A percentile compares a stretch with the other conserved stretches of the same genome.
These are phyloP conservation scores for Letharia lupina DNA, from an alignment of 495 filamentous ascomycete species.

Conservation along the genomic window DNA sequence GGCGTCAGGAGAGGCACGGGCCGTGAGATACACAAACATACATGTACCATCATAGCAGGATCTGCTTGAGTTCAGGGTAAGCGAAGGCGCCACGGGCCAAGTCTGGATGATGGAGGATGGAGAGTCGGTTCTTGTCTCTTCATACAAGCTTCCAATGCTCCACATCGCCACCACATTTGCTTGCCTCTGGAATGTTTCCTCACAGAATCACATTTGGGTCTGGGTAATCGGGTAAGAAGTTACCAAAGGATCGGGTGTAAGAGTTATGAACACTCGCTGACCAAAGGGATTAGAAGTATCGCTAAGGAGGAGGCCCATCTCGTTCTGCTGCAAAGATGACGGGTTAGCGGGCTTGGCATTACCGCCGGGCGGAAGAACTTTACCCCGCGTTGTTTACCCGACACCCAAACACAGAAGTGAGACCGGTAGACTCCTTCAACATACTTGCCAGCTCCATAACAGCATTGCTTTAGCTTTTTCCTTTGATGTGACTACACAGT, in stretches of 20 bases:
- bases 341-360: background rate
- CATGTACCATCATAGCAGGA: background rate
- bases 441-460: background rate
- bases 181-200: background rate
- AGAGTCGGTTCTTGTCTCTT: background rate
- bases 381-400: slow-evolving; percentile 12
- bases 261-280: background rate
- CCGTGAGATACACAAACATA: background rate
- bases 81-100: background rate
- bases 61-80: background rate
- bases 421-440: background rate
- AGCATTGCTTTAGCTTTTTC: slow-evolving; percentile 13
- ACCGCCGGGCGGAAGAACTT: background rate
- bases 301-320: background rate
- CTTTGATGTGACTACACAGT: background rate
- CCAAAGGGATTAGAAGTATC: background rate
- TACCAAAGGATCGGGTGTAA: background rate
- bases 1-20: background rate
- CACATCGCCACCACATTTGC: slow-evolving; percentile 4
- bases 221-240: background rate
- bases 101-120: background rate
- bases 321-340: background rate
- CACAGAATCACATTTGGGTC: background rate
- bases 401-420: background rate
- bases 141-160: background rate